Percentiles rank a stretch among this genome's conserved stretches.
Evolutionary conservation across 2,329 filamentous ascomycete genomes (phyloP).

Genomic region (Fusarium burgessii): DNA sequence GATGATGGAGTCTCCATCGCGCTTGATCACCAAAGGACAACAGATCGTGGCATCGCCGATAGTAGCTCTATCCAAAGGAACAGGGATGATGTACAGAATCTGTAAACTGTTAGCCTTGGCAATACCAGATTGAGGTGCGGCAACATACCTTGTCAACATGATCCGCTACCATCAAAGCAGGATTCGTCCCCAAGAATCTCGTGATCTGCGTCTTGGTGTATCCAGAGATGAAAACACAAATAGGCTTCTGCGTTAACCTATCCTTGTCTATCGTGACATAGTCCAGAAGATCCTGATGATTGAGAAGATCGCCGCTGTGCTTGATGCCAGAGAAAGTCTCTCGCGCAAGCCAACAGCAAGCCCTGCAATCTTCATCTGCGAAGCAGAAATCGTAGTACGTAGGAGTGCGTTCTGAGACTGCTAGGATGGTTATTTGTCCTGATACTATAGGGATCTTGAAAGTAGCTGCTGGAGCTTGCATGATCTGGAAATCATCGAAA

Average conservation of each 20-base stretch:
- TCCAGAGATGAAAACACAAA: conserved; percentile 17
- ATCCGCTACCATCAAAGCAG: neutral
- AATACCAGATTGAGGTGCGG: accelerated
- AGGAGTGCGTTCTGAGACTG: neutral
- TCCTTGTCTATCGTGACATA: neutral
- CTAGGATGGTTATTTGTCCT: conserved; percentile 1
- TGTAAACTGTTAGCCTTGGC: neutral
- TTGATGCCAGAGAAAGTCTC: neutral
- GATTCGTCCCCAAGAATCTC: neutral
- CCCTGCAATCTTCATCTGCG: neutral
- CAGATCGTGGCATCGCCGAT: conserved; percentile 12
- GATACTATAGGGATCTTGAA: neutral
- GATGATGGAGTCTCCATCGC: neutral
- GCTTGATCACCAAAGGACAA: conserved; percentile 19
- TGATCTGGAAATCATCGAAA: conserved; percentile 19
- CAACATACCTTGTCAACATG: conserved; percentile 9
- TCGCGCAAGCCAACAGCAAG: neutral
- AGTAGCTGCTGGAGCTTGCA: conserved; percentile 11
- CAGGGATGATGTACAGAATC: conserved; percentile 18
- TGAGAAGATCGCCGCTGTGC: neutral
- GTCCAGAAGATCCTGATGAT: neutral
- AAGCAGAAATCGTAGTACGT: conserved; percentile 28
- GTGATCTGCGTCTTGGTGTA: neutral
- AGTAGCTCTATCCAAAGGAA: conserved; percentile 14
- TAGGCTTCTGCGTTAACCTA: neutral